Base-by-base conservation (phyloP, 2,329 filamentous ascomycete genomes). In the Paradendryphiella salina region DNA sequence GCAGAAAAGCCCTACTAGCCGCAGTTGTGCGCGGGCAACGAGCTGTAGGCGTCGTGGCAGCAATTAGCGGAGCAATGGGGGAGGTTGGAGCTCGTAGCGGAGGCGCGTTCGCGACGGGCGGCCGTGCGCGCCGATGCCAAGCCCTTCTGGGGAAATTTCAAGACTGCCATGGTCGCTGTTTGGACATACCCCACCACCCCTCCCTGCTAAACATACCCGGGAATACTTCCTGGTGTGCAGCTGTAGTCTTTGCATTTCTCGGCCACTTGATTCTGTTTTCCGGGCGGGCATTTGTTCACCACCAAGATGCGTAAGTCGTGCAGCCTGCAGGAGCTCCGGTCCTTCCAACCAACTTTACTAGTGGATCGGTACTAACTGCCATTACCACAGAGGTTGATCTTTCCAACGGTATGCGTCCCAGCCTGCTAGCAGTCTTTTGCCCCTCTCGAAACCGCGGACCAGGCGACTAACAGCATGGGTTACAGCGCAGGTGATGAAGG, bases 401-500 rank as follows among this genome's bases (percentile, higher is more conserved):
- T 77, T 87, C 87, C 58, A 90, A 92, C 75, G 89, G 89, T 93
- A 88, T 69, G 63, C 59, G 17, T 46, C 41, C 34, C 39, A 38
- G 45, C 40, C 36, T 51, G 28, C 50, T 13, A 23, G 50, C 13
- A 37, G 29, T 10, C 23, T 7, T 34, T 11, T 23, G 48, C 23
- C 42, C 41, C 34, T 37, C 35, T 36, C 56, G 46, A 23, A 40
- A 15, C 35, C 50, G 23, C 34, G 11, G 46, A 43, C 57, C 11
- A 11, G 63, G 47, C 54, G 61, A 63, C 61, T 64, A 54, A 64
- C 60, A 54, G 60, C 17, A 59, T 44, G 52, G 64, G 44, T 43
- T 47, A 65, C 59, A 84, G 85, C 85, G 68, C 81, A 84, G 75
- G 78, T 99, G 76, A 85, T 96, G 81, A 96, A 96, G 81, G 94